Percentiles rank a stretch among this genome's conserved stretches.
Evolutionary conservation across 2,329 filamentous ascomycete genomes (phyloP).

Genomic region (Alternaria rosae): DNA sequence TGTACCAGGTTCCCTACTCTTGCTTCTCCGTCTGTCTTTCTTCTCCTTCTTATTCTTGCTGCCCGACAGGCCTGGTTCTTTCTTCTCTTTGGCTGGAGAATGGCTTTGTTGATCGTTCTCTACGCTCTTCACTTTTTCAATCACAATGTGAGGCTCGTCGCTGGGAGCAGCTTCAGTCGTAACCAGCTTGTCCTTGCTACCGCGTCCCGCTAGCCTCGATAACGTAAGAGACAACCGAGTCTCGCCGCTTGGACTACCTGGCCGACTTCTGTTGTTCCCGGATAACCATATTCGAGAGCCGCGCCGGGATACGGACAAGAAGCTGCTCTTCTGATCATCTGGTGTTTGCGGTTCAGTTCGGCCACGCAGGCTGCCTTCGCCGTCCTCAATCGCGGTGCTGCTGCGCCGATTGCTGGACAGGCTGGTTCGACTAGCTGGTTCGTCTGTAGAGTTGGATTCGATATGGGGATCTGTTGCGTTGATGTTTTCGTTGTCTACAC

Average conservation of each 20-base stretch:
- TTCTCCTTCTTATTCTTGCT: slow-evolving; percentile 45
- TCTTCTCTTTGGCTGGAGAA: slow-evolving; percentile 35
- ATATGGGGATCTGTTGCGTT: slow-evolving; percentile 20
- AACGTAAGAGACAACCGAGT: slow-evolving; percentile 54
- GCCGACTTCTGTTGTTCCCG: slow-evolving; percentile 50
- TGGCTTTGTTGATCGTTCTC: slow-evolving; percentile 21
- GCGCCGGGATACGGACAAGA: slow-evolving; percentile 44
- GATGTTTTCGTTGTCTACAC: slow-evolving; percentile 36
- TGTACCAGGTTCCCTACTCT: slow-evolving; percentile 52
- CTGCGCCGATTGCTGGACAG: slow-evolving; percentile 49
- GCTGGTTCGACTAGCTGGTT: slow-evolving; percentile 42
- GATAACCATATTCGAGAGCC: slow-evolving; percentile 41
- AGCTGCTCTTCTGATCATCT: slow-evolving; percentile 50
- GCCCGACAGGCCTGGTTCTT: slow-evolving; percentile 27
- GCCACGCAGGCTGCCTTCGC: slow-evolving; percentile 42
- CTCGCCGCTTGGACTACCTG: slow-evolving; percentile 52
- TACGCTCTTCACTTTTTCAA: slow-evolving; percentile 27
- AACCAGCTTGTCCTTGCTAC: slow-evolving; percentile 52
- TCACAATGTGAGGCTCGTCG: slow-evolving; percentile 41
- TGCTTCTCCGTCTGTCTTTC: slow-evolving; percentile 46
- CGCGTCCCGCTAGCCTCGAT: slow-evolving; percentile 49
- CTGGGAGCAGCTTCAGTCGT: slow-evolving; percentile 24
- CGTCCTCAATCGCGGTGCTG: slow-evolving; percentile 52
- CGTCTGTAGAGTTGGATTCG: slow-evolving; percentile 27
- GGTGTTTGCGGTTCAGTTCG: slow-evolving; percentile 53